phyloP scores from a whole-genome alignment of 1,139 yeast genomes.

The Pichia sp. region DNA sequence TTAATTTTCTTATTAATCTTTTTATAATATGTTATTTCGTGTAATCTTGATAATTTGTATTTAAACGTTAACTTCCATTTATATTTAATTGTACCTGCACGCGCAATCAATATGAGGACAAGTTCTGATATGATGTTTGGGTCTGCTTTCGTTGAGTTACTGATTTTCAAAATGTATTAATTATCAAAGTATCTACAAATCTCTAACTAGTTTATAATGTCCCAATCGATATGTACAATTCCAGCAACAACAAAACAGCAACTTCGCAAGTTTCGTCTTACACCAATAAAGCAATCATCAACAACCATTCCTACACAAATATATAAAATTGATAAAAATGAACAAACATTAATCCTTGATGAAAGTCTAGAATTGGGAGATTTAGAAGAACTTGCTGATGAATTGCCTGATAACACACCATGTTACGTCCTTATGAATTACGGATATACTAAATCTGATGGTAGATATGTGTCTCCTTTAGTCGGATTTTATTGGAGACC shows the following conservation, averaged over 20 bases:
- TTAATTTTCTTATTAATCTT: conserved; percentile 4
- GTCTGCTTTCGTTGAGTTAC: too few species aligned
- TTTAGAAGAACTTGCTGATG: conserved; percentile 64
- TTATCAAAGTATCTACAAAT: too few species aligned
- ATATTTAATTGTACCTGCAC: too few species aligned
- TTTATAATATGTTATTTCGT: background rate
- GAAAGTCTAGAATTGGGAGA: conserved; percentile 46
- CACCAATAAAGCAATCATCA: conserved; percentile 42
- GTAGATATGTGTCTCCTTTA: conserved; percentile 66
- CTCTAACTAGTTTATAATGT: conserved; percentile 16
- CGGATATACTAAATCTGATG: conserved; percentile 61
- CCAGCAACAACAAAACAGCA: conserved; percentile 57
- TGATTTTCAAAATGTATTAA: too few species aligned
- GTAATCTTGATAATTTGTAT: background rate
- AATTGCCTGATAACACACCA: conserved; percentile 77
- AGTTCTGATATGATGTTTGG: too few species aligned
- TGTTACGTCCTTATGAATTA: conserved; percentile 73
- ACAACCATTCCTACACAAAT: conserved; percentile 58
- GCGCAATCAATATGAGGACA: too few species aligned
- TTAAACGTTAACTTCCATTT: too few species aligned
- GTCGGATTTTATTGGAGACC: conserved; percentile 84
- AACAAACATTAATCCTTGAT: conserved; percentile 45
- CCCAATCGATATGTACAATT: conserved; percentile 52
- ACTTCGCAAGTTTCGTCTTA: conserved; percentile 45
- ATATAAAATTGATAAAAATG: conserved; percentile 47